Percentiles rank a stretch among this genome's conserved stretches.
These are phyloP conservation scores for Hortaea sp. DNA, from an alignment of 2,329 filamentous ascomycete genomes.

Conservation along the genomic window DNA sequence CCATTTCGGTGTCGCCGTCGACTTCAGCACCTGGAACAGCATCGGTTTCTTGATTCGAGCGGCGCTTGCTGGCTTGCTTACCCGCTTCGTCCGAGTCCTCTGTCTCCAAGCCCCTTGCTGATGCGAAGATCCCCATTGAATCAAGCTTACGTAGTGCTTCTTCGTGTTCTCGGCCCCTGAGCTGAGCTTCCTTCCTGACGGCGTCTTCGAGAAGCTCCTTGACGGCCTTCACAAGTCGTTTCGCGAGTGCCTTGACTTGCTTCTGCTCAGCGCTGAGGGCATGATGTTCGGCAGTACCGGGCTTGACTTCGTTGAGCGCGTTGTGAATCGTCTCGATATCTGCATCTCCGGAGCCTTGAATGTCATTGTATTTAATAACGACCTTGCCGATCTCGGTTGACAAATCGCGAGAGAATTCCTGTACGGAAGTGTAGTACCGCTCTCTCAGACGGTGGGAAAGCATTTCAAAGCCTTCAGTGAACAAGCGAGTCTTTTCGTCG, in stretches of 20 bases:
- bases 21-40: conserved; percentile 28
- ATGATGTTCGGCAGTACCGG: conserved; percentile 29
- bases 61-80: conserved; percentile 12
- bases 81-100: conserved; percentile 35
- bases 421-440: conserved; percentile 50
- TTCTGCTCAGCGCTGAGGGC: conserved; percentile 54
- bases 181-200: conserved; percentile 69
- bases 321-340: conserved; percentile 32
- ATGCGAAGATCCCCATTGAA: conserved; percentile 48
- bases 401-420: conserved; percentile 50
- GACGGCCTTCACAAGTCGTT: conserved; percentile 75
- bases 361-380: conserved; percentile 28
- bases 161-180: conserved; percentile 60
- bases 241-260: conserved; percentile 74
- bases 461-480: conserved; percentile 43
- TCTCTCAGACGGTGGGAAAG: conserved; percentile 45
- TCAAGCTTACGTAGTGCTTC: conserved; percentile 65
- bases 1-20: conserved; percentile 19
- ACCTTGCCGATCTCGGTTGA: conserved; percentile 46
- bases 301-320: conserved; percentile 27
- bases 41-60: conserved; percentile 28
- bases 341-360: conserved; percentile 11
- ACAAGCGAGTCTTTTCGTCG: conserved; percentile 46
- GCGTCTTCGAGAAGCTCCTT: conserved; percentile 70
- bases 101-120: conserved; percentile 39